These are phyloP conservation scores for Albugo laibachii DNA, from an alignment of 352 stramenopile species.

Conservation along the genomic window DNA sequence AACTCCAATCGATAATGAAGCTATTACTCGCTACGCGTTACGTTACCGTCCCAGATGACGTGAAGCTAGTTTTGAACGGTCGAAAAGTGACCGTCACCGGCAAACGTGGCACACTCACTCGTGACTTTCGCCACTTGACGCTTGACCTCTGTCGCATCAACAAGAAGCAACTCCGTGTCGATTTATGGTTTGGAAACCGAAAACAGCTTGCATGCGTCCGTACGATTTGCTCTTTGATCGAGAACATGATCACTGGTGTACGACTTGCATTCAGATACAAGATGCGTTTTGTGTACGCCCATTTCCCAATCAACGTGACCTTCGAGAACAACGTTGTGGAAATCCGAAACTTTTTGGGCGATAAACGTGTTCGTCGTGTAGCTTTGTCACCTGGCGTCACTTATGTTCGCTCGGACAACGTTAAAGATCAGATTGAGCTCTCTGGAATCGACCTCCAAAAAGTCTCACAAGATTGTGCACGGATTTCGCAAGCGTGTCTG, in stretches of 20 bases:
- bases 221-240: conserved; percentile 96
- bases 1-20: conserved; percentile 34
- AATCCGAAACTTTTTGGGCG: conserved; percentile 99
- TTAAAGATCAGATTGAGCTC: conserved; percentile 99
- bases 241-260: conserved; percentile 99
- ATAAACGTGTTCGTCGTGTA: conserved; percentile 95
- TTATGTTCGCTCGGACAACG: conserved; percentile 88
- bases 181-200: conserved; percentile 98
- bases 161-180: conserved; percentile 86
- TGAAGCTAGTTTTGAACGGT: conserved; percentile 88
- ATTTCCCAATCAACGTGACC: conserved; percentile 99
- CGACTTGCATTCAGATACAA: conserved; percentile 98
- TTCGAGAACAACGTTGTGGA: conserved; percentile 88
- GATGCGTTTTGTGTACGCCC: conserved; percentile 99
- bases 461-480: conserved; percentile 84
- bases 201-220: conserved; percentile 97
- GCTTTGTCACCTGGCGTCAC: conserved; percentile 85
- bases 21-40: conserved; percentile 85
- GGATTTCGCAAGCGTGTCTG: conserved; percentile 72
- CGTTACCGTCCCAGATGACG: conserved; percentile 86
- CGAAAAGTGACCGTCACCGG: conserved; percentile 92
- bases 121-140: conserved; percentile 95
- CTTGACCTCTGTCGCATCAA: conserved; percentile 89
- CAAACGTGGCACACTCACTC: conserved; percentile 86
- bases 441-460: conserved; percentile 94